phyloP scores from a whole-genome alignment of 495 filamentous ascomycete genomes.

The Penicillium antarcticum region DNA sequence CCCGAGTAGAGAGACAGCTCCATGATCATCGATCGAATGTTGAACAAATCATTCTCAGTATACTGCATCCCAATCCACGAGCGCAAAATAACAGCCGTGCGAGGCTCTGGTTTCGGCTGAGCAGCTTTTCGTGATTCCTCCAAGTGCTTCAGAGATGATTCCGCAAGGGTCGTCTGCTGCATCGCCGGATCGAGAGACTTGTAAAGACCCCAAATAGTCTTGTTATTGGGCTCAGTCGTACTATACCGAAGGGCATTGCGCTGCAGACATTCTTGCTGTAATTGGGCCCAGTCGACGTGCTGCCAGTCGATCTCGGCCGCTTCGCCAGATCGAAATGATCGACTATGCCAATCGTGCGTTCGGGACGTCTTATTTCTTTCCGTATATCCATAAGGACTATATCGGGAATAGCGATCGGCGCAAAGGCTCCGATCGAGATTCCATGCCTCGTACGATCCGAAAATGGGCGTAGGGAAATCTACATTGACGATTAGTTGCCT shows the following conservation, averaged over 20 bases:
- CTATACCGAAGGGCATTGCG: constrained; percentile 57
- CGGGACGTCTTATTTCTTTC: background rate
- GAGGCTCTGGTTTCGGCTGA: constrained; percentile 49
- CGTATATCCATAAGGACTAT: constrained; percentile 40
- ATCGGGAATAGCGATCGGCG: constrained; percentile 46
- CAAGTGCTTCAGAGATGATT: background rate
- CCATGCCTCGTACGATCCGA: constrained; percentile 41
- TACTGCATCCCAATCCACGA: constrained; percentile 65
- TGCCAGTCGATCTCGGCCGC: constrained; percentile 52
- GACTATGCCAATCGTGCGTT: background rate
- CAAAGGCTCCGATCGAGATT: constrained; percentile 40
- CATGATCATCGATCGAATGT: constrained; percentile 66
- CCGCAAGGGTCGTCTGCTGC: background rate
- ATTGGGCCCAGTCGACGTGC: constrained; percentile 60
- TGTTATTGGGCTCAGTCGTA: background rate
- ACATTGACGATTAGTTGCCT: background rate
- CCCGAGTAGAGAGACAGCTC: constrained; percentile 68
- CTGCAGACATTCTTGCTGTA: constrained; percentile 60
- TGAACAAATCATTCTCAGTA: constrained; percentile 62
- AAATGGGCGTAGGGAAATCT: constrained; percentile 33
- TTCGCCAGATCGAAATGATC: constrained; percentile 10
- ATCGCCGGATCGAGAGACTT: background rate
- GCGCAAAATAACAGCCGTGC: constrained; percentile 68
- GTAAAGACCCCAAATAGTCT: background rate
- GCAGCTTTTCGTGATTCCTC: background rate